A percentile compares a stretch with the other conserved stretches of the same genome.
Conservation (phyloP, 2,329 filamentous ascomycete species). For the Bipolaris bicolor region DNA sequence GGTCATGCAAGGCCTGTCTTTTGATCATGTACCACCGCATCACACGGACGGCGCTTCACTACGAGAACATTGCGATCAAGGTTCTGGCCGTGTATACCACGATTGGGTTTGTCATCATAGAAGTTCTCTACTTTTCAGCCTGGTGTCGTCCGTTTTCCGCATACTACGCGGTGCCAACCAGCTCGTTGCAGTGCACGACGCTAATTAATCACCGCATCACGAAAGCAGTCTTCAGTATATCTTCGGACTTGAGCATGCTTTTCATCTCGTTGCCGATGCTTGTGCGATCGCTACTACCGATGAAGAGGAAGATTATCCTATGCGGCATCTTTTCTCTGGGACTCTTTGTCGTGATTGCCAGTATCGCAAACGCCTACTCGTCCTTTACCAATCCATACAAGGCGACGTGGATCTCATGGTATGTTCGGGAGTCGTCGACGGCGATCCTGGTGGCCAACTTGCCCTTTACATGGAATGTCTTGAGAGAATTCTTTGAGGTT, state of each 20-base stretch:
- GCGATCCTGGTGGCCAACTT: constrained; percentile 57
- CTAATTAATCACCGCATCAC: constrained; percentile 48
- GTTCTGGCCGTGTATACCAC: constrained; percentile 55
- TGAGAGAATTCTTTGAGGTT: constrained; percentile 56
- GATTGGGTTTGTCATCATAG: constrained; percentile 56
- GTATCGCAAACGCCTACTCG: constrained; percentile 58
- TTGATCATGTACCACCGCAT: constrained; percentile 61
- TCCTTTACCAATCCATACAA: constrained; percentile 36
- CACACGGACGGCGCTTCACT: constrained; percentile 45
- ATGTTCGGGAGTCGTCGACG: constrained; percentile 38
- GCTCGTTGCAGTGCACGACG: constrained; percentile 43
- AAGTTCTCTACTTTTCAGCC: constrained; percentile 58
- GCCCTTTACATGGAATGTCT: constrained; percentile 59
- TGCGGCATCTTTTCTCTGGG: constrained; percentile 64
- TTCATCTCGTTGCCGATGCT: constrained; percentile 55
- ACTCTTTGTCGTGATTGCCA: constrained; percentile 56
- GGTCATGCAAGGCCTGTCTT: constrained; percentile 61
- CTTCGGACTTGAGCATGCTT: constrained; percentile 55
- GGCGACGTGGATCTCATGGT: constrained; percentile 42
- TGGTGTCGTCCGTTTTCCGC: constrained; percentile 62
- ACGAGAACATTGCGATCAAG: constrained; percentile 49
- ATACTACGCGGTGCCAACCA: constrained; percentile 60
- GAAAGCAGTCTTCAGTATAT: constrained; percentile 53
- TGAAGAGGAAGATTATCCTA: constrained; percentile 60
- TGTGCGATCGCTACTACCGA: constrained; percentile 50